Conservation (phyloP, 257 asterid genomes). For the Anisodus acutangulus region DNA sequence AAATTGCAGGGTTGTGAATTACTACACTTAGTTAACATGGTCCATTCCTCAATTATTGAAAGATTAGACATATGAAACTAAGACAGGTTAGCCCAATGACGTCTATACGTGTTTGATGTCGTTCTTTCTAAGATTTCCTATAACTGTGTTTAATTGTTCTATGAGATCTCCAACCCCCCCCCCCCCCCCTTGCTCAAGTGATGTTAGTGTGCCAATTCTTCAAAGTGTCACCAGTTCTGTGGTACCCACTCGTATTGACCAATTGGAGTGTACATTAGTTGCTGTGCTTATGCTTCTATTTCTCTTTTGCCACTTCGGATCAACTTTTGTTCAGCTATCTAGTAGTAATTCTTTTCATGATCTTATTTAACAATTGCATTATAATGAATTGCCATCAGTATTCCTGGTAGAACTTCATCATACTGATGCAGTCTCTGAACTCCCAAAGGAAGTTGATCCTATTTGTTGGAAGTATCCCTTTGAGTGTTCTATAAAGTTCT, state of each 20-base stretch:
- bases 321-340: neutral
- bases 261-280: neutral
- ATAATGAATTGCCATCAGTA: neutral
- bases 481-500: neutral
- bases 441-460: neutral
- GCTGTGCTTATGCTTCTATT: neutral
- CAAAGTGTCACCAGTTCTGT: neutral
- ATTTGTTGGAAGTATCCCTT: neutral
- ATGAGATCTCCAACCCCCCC: neutral
- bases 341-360: neutral
- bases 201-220: conserved; percentile 7
- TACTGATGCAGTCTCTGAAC: neutral
- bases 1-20: neutral
- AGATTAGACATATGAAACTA: conserved; percentile 8
- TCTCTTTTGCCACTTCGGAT: neutral
- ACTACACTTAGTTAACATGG: neutral
- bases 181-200: neutral
- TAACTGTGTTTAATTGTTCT: neutral
- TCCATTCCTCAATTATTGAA: neutral
- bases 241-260: neutral
- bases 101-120: neutral
- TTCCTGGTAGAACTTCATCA: conserved; percentile 17
- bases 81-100: neutral
- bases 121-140: neutral
- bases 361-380: neutral